These are phyloP conservation scores for Trichocladium antarcticum DNA, from an alignment of 495 filamentous ascomycete species.

Conservation along the genomic window DNA sequence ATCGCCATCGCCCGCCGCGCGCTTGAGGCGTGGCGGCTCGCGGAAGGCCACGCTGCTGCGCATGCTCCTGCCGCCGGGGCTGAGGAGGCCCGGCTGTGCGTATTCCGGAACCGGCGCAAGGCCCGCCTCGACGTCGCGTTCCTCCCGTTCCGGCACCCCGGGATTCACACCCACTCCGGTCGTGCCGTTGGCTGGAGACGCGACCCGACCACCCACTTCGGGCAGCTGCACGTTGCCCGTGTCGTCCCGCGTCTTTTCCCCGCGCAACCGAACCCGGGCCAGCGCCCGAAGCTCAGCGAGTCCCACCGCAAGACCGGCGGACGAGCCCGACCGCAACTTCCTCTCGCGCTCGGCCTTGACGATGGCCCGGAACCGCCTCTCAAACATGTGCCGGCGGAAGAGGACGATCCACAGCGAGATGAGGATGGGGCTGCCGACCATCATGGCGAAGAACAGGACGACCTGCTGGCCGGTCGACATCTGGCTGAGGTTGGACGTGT, in stretches of 20 bases:
- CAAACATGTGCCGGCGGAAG: constrained; percentile 59
- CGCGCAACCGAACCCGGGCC: constrained; percentile 7
- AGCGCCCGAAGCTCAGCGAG: constrained; percentile 5
- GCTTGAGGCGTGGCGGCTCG: neutral
- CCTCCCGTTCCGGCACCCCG: neutral
- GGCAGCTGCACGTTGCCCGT: neutral
- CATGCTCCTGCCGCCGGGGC: neutral
- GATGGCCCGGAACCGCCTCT: constrained; percentile 51
- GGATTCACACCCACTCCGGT: neutral
- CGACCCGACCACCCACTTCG: neutral
- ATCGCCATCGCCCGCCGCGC: neutral
- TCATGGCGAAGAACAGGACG: constrained; percentile 59
- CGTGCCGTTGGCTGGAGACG: neutral
- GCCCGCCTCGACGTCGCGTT: neutral
- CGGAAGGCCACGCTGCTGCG: neutral
- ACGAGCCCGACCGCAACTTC: constrained; percentile 4
- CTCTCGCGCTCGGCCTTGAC: constrained; percentile 39
- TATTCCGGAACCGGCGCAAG: neutral
- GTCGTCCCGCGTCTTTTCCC: neutral
- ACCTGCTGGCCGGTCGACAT: constrained; percentile 72
- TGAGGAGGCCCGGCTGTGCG: neutral
- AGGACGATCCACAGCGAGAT: constrained; percentile 52
- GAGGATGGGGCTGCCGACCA: constrained; percentile 62
- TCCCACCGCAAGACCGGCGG: neutral
- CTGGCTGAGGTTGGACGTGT: constrained; percentile 53